Evolutionary conservation across 768 basidiomycete species (phyloP), one percentile per base, ranked within the genome.

Genomic region (Crassisporium funariophilum): DNA sequence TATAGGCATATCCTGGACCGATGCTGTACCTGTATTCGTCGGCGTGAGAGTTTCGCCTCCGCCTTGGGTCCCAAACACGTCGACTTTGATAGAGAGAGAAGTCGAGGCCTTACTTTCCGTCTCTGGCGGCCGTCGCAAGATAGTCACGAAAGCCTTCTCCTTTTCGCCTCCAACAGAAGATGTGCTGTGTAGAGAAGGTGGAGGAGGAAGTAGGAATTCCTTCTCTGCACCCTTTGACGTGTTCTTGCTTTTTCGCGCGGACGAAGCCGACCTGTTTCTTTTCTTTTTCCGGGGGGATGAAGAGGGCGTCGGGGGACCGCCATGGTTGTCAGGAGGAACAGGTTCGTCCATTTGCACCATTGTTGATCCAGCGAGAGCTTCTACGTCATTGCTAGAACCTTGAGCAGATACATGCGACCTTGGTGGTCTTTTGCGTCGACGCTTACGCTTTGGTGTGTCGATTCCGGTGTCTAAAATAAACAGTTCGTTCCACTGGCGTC

Each of bases 181-280:
- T n/a, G n/a, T n/a, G n/a, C n/a, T n/a, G n/a, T 27, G 17, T 38
- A 34, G 37, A 5, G 37, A 39, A 13, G 49, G 16, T 5, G 50
- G 44, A 10, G 49, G 47, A 38, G 52, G 44, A 24, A 63, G 44
- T n/a, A 63, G 58, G 41, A 63, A 63, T 35, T 60, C 56, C 31
- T 62, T 54, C 10, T 61, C 60, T 40, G 55, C 56, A 17, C 39
- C 35, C 19, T 54, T 57, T 4, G 25, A 35, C 35, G 56, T 59
- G 21, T 50, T 44, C 36, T 52, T 56, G 24, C 46, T 49, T 55
- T 29, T 52, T 56, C 39, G 54, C 45, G 23, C 45, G 41, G 54
- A 44, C n/a, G 45, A 41, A 23, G 50, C 34, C 11, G 41, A 57
- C 44, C 55, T 61, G 0, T 52, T 44, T 11, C 53, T 50, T 31